A percentile compares a stretch with the other conserved stretches of the same genome.
These are phyloP conservation scores for Alternaria metachromatica DNA, from an alignment of 2,329 filamentous ascomycete species.

Conservation along the genomic window DNA sequence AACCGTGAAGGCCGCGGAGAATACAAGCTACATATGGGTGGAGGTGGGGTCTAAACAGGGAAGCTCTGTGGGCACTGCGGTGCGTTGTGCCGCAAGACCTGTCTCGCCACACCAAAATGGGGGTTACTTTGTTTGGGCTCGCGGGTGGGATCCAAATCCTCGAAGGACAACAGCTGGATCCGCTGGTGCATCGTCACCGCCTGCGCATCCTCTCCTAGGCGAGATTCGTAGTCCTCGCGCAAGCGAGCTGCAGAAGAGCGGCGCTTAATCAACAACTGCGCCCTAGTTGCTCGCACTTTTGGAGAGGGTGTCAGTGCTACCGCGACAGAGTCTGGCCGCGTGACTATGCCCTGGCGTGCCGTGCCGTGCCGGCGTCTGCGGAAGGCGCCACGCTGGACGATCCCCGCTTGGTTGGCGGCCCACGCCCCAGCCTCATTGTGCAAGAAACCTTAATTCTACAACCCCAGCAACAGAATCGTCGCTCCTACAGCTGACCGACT, in stretches of 20 bases:
- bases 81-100: not conserved
- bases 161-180: not conserved
- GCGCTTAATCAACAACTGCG: not conserved
- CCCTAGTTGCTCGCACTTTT: not conserved
- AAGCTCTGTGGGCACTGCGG: no score
- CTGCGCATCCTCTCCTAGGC: not conserved
- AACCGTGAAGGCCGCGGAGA: not conserved
- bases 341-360: not conserved
- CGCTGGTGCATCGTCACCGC: not conserved
- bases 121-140: not conserved
- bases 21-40: not conserved
- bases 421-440: not conserved
- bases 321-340: no score
- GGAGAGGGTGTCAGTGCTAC: not conserved
- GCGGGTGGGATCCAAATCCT: accelerated
- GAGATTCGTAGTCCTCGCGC: not conserved
- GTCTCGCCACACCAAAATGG: not conserved
- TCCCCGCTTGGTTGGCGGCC: not conserved
- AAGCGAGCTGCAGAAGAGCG: not conserved
- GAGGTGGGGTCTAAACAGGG: not conserved
- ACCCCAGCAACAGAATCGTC: not conserved
- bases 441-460: not conserved
- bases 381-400: not conserved
- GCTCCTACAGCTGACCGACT: not conserved
- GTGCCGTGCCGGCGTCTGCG: not conserved